Conservation (phyloP, 2,329 filamentous ascomycete genomes). For the Talaromyces atroroseus region DNA sequence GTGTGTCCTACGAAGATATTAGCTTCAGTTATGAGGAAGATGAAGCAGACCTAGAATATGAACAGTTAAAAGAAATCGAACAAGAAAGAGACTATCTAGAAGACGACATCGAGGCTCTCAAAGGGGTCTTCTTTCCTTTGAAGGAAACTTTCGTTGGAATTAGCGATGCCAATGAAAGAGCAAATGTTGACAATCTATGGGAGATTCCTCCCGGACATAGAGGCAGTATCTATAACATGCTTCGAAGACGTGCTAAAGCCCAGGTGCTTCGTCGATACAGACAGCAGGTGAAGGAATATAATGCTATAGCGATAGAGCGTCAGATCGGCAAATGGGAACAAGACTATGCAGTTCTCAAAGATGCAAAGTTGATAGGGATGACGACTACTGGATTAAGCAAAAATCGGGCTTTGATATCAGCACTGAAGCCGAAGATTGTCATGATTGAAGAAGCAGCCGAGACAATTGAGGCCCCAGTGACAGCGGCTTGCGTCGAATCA, state of each 20-base stretch:
- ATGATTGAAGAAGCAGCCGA: constrained; percentile 79
- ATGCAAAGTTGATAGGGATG: constrained; percentile 57
- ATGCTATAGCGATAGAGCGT: constrained; percentile 46
- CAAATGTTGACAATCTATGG: constrained; percentile 53
- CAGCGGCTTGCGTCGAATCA: constrained; percentile 55
- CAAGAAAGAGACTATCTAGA: constrained; percentile 47
- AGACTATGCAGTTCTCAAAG: constrained; percentile 57
- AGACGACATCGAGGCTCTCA: constrained; percentile 53
- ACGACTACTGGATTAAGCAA: constrained; percentile 80
- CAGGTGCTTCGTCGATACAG: constrained; percentile 46
- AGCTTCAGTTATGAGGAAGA: constrained; percentile 52
- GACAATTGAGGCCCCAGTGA: constrained; percentile 55
- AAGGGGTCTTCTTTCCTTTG: constrained; percentile 42
- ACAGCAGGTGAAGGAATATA: constrained; percentile 46
- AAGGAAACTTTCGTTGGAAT: constrained; percentile 36
- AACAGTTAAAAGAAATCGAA: constrained; percentile 57
- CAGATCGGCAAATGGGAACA: constrained; percentile 56
- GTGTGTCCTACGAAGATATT: constrained; percentile 41
- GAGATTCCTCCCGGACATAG: constrained; percentile 52
- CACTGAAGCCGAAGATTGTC: constrained; percentile 61
- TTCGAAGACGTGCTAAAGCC: constrained; percentile 53
- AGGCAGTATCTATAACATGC: constrained; percentile 60
- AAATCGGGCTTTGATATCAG: constrained; percentile 65
- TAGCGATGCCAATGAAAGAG: constrained; percentile 14
- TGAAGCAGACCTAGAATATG: constrained; percentile 57